Evolutionary conservation across 345 rosid species (phyloP).

Genomic region (Erodium maritimum): DNA sequence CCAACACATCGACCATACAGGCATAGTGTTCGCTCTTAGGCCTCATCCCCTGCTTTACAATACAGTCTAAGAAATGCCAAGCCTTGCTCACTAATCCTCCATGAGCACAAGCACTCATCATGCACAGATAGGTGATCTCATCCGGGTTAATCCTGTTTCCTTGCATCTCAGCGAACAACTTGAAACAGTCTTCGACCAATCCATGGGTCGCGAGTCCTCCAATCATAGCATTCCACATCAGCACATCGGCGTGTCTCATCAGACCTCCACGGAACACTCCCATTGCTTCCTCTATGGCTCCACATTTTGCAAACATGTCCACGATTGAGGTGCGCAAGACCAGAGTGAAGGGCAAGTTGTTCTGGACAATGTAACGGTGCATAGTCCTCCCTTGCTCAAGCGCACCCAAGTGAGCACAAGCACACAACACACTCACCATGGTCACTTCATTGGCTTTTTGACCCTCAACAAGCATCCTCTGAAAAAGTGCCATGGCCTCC

Average conservation of each 20-base stretch:
- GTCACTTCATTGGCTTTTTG: slow-evolving; percentile 70
- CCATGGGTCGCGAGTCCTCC: slow-evolving; percentile 88
- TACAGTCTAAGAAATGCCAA: slow-evolving; percentile 42
- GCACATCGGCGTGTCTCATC: slow-evolving; percentile 31
- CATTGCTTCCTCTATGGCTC: slow-evolving; percentile 63
- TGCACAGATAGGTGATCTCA: slow-evolving; percentile 64
- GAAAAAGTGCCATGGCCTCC: slow-evolving; percentile 56
- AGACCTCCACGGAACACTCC: slow-evolving; percentile 33
- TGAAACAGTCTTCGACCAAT: slow-evolving; percentile 43
- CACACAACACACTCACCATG: slow-evolving; percentile 74
- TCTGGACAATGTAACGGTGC: slow-evolving; percentile 44
- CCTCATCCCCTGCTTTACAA: slow-evolving; percentile 26
- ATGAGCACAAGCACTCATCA: slow-evolving; percentile 73
- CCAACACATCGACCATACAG: slow-evolving; percentile 71
- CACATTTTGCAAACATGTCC: slow-evolving; percentile 89
- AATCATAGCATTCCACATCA: slow-evolving; percentile 78
- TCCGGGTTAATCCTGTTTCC: slow-evolving; percentile 42
- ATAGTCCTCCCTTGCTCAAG: slow-evolving; percentile 47
- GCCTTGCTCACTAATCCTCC: slow-evolving; percentile 70
- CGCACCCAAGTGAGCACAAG: slow-evolving; percentile 80
- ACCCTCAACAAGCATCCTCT: slow-evolving; percentile 35
- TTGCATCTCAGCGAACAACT: slow-evolving; percentile 49
- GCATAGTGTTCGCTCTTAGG: slow-evolving; percentile 77
- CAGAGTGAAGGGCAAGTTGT: slow-evolving; percentile 38
- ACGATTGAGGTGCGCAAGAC: slow-evolving; percentile 57